Base-by-base conservation (phyloP, 306 rosid genomes). In the Acmispon strigosus region DNA sequence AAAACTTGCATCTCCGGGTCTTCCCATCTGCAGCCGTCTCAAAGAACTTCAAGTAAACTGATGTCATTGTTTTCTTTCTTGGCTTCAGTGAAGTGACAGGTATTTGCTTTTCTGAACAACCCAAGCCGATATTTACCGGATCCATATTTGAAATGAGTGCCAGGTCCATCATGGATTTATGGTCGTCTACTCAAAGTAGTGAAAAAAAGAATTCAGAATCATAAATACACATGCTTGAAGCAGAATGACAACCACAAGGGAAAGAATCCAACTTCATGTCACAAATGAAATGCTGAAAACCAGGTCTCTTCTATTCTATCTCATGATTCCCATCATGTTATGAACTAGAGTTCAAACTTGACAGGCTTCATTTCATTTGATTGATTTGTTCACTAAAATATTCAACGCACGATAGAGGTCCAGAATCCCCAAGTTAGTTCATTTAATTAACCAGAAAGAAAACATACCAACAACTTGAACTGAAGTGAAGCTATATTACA, bases 51-150 rank as follows among this genome's bases (percentile, higher is more conserved):
- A 95, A 88, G 80, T 82, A 91, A 57, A 91, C 96, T 6, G 99
- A 95, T 9, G 99, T 95, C 97, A 94, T 89, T 6, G 99, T 91
- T 84, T 95, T 91, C 88, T 95, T 95, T 63, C 96, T 83, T 15
- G 96, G 97, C 48, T 89, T 95, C 6, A 65, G 70, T 17, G 91
- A 73, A 86, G 78, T 32, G 55, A 72, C 43, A 60, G 92, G 74
- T 76, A 56, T 74, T 22, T 86, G 84, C 70, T 86, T 88, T 22
- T 95, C 97, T 12, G 96, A 91, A 74, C 91, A 80, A 19, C 78
- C 80, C 74, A 87, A 65, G 44, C 86, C 96, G 55, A 81, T 87
- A 69, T 91, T 84, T 16, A 84, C 88, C 6, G 89, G 79, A 55
- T 89, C 91, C 71, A 83, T 67, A 74, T 56, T 82, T 66, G 96